Evolutionary conservation across 2,329 filamentous ascomycete genomes (phyloP).

Genomic region (Periconia macrospinosa): DNA sequence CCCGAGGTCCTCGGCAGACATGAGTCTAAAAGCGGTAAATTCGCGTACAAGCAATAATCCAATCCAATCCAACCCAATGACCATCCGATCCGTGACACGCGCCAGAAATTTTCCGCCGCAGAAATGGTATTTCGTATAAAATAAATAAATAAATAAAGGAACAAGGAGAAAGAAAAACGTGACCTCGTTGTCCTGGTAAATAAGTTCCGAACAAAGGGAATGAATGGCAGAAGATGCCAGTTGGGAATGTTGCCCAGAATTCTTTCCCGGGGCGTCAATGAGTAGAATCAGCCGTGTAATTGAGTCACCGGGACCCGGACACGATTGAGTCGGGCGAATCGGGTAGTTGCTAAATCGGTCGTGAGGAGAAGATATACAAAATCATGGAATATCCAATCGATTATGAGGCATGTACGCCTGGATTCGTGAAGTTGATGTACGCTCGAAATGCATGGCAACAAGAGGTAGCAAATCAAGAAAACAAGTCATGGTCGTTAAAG

Average conservation of each 20-base stretch:
- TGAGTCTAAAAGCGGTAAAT: constrained; percentile 28
- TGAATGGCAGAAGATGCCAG: not conserved
- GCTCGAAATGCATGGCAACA: not conserved
- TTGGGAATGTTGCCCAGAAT: not conserved
- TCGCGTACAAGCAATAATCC: constrained; percentile 18
- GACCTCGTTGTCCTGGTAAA: not conserved
- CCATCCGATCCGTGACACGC: constrained; percentile 1
- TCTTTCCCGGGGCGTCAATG: too few species aligned
- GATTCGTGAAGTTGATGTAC: constrained; percentile 15
- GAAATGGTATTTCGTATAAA: constrained; percentile 28
- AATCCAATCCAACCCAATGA: not conserved
- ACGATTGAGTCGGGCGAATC: constrained; percentile 21
- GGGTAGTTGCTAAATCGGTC: constrained; percentile 2
- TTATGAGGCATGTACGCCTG: constrained; percentile 13
- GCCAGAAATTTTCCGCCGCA: constrained; percentile 30
- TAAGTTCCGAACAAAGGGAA: not conserved
- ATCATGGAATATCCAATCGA: constrained; percentile 14
- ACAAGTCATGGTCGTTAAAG: not conserved
- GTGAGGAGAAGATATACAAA: constrained; percentile 4
- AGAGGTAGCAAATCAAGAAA: not conserved
- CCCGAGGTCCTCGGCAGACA: constrained; percentile 3
- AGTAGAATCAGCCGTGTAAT: constrained; percentile 16
- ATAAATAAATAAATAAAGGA: constrained; percentile 10
- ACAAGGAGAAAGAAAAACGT: constrained; percentile 8
- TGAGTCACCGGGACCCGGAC: constrained; percentile 41